Base-by-base conservation (phyloP, 176 grass and related monocot species). In the Eragrostis curvula region DNA sequence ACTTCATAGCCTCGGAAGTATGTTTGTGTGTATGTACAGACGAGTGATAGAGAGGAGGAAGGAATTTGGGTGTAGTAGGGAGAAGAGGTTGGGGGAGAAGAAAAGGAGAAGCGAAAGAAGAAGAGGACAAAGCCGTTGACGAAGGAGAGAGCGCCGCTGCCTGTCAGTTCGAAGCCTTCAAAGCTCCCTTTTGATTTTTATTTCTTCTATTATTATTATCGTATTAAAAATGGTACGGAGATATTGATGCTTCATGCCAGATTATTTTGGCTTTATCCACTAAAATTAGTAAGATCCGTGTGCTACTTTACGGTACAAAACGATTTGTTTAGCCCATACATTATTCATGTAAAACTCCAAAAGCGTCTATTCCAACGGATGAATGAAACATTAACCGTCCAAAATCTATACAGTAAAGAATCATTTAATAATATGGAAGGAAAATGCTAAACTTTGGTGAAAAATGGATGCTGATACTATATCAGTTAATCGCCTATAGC, bases 81-180 rank as follows among this genome's bases (percentile, higher is more conserved):
- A 67, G 32, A 5, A 49, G 42, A 72, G n/a, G 61, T 1, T 9
- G 25, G 53, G 40, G 57, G 7, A 59, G 12, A 66, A 73, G 69
- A 44, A 70, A 56, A n/a, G 48, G 49, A 70, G 69, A 49, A 75
- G 21, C 68, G 40, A 71, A 71, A 71, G 18, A 41, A 40, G 85
- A 74, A 81, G 32, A 36, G 32, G 66, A 80, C 61, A 92, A 87
- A 78, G 79, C 74, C 88, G 85, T 93, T 93, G 91, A 93, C 91
- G 85, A 78, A 36, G 32, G 30, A 28, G n/a, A 18, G 70, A 50
- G 84, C 49, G 80, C 72, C 66, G 84, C 74, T 61, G 68, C 77
- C 32, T 49, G 32, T 62, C 46, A 30, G 56, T 86, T 87, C 71
- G 46, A 90, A 93, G 63, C 32, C 32, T 36, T 36, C 64, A 81